Evolutionary conservation across 2,329 filamentous ascomycete genomes (phyloP), one percentile per base, ranked within the genome.

Genomic region (Phyllosticta paracitricarpa): DNA sequence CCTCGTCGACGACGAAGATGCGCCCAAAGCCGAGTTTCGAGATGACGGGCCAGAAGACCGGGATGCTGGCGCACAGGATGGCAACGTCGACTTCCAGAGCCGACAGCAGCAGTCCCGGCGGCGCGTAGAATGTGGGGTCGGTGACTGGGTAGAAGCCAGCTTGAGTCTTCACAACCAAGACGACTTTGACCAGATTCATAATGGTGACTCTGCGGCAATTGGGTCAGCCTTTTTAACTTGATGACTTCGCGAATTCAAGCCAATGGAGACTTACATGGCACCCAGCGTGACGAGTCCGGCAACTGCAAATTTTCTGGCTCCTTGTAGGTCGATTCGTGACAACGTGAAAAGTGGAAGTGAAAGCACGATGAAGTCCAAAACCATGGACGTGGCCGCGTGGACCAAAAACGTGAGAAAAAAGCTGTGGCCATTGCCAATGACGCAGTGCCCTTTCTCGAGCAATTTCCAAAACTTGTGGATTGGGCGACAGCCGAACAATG

Each of bases 41-140:
- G 58, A 75, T 70, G 40, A 69, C 63, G 12, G 73, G 73, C 72
- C 72, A 75, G 68, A 74, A 75, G 53, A 73, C 71, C 24, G 73
- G 73, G 33, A 74, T 71, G 0, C 69, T 72, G 19, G 72, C 73
- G 52, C 68, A 69, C 3, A 73, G 66, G 53, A 74, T 74, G 52
- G 72, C 72, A 53, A 74, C 66, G 64, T 73, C 70, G 65, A 74
- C 66, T 64, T 75, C 73, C 58, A 74, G 70, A 26, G 69, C 66
- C 52, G 69, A 72, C 62, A 73, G 69, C 30, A 74, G 66, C 53
- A 64, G 30, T 17, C 73, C 64, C 8, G 68, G 54, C 1, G 72
- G 69, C 0, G 68, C 69, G 56, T 69, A 55, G 63, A 64, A 74
- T 5, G 71, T 66, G 59, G 68, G 68, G 63, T 75, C 71, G 33